These are phyloP conservation scores for Alternaria solani DNA, from an alignment of 2,329 filamentous ascomycete genomes.

Conservation along the genomic window DNA sequence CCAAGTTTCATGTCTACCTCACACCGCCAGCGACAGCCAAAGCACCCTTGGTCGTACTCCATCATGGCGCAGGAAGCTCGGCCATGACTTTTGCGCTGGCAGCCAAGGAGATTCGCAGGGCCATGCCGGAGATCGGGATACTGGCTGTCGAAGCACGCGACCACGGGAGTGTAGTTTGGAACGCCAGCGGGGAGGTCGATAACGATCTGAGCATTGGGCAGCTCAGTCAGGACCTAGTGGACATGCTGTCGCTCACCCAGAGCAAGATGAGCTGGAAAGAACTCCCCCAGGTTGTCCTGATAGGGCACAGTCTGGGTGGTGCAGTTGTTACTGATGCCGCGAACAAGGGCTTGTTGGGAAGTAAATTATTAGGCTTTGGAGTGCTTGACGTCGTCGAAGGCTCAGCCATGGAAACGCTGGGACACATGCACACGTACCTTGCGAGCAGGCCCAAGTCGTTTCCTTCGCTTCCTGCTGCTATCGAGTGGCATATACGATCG, in stretches of 20 bases:
- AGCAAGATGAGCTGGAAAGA: conserved; percentile 74
- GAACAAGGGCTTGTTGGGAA: conserved; percentile 69
- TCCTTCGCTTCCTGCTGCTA: conserved; percentile 76
- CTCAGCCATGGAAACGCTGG: conserved; percentile 91
- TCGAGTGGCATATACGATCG: conserved; percentile 93
- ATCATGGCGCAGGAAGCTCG: conserved; percentile 94
- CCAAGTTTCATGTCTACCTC: conserved; percentile 85
- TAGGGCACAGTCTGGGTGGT: conserved; percentile 93
- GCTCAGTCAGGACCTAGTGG: conserved; percentile 75
- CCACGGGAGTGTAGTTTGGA: conserved; percentile 74
- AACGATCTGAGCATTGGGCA: conserved; percentile 76
- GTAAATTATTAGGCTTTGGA: conserved; percentile 79
- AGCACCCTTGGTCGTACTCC: conserved; percentile 87
- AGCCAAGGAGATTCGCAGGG: conserved; percentile 76
- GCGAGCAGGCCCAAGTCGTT: conserved; percentile 82
- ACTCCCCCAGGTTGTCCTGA: conserved; percentile 78
- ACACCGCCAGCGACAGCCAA: conserved; percentile 73
- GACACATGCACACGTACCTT: conserved; percentile 93
- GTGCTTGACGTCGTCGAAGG: conserved; percentile 96
- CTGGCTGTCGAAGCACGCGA: conserved; percentile 86
- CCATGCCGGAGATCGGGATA: conserved; percentile 80
- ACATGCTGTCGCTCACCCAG: conserved; percentile 73
- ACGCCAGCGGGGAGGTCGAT: conserved; percentile 46
- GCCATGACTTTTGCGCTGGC: conserved; percentile 90
- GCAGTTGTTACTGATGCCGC: conserved; percentile 89